Conservation (phyloP, 2,329 filamentous ascomycete genomes). For the Bipolaris oryzae region DNA sequence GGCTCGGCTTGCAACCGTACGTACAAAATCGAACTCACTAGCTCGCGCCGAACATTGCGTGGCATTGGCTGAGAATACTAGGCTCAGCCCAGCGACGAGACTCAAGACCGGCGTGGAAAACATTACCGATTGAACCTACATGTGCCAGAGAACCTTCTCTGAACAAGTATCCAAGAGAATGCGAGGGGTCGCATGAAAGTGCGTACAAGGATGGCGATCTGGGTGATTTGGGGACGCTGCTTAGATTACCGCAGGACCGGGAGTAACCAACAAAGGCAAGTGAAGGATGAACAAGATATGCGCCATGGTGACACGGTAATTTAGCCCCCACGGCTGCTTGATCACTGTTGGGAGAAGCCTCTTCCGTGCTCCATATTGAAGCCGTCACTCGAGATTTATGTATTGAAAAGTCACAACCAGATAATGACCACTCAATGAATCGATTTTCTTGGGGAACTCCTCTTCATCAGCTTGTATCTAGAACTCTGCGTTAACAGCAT, state of each 20-base stretch:
- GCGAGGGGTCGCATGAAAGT: background rate
- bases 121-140: background rate
- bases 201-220: background rate
- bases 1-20: background rate
- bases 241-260: background rate
- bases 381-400: background rate
- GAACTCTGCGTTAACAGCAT: background rate
- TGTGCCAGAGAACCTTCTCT: background rate
- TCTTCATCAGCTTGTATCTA: background rate
- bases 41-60: background rate
- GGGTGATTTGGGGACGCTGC: background rate
- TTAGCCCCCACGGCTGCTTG: background rate
- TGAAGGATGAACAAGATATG: background rate
- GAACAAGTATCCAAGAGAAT: background rate
- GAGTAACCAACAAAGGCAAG: background rate
- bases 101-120: background rate
- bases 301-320: background rate
- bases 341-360: background rate
- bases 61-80: background rate
- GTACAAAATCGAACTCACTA: slow-evolving; percentile 7
- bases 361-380: background rate
- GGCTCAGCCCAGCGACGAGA: background rate
- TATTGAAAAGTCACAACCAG: background rate
- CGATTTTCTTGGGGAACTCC: background rate
- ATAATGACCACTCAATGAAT: background rate